These are phyloP conservation scores for Ustilago shanxiensis DNA, from an alignment of 1,284 basidiomycete species.

Conservation along the genomic window DNA sequence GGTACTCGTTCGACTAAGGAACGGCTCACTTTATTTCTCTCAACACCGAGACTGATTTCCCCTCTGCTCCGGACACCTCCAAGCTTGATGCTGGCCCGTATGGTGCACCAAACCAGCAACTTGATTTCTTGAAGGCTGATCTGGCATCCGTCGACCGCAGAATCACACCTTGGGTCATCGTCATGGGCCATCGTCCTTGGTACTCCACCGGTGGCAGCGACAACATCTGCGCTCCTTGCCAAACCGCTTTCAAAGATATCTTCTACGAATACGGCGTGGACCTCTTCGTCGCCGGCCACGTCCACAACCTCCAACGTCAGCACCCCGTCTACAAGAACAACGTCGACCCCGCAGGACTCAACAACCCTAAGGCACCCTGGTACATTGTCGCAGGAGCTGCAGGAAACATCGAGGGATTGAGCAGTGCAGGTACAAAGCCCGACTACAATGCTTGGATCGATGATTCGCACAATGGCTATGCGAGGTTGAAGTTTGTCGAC, in stretches of 20 bases:
- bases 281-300: slow-evolving; percentile 68
- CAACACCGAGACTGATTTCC: slow-evolving; percentile 61
- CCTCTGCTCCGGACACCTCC: slow-evolving; percentile 45
- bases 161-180: slow-evolving; percentile 71
- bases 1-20: slow-evolving; percentile 59
- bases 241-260: slow-evolving; percentile 68
- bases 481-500: slow-evolving; percentile 66
- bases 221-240: slow-evolving; percentile 63
- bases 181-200: slow-evolving; percentile 68
- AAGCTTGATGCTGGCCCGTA: slow-evolving; percentile 41
- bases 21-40: slow-evolving; percentile 58
- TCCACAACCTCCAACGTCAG: slow-evolving; percentile 70
- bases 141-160: slow-evolving; percentile 69
- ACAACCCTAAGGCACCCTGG: slow-evolving; percentile 67
- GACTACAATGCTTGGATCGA: slow-evolving; percentile 40
- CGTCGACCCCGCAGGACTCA: slow-evolving; percentile 51
- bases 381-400: slow-evolving; percentile 68
- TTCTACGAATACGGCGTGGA: slow-evolving; percentile 70
- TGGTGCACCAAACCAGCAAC: slow-evolving; percentile 37
- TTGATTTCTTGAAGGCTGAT: slow-evolving; percentile 63
- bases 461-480: slow-evolving; percentile 41
- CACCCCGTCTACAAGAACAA: slow-evolving; percentile 64
- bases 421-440: slow-evolving; percentile 19
- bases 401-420: slow-evolving; percentile 68
- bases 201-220: slow-evolving; percentile 52